Evolutionary conservation across 2,329 filamentous ascomycete genomes (phyloP).

Genomic region (Talaromyces sp.): DNA sequence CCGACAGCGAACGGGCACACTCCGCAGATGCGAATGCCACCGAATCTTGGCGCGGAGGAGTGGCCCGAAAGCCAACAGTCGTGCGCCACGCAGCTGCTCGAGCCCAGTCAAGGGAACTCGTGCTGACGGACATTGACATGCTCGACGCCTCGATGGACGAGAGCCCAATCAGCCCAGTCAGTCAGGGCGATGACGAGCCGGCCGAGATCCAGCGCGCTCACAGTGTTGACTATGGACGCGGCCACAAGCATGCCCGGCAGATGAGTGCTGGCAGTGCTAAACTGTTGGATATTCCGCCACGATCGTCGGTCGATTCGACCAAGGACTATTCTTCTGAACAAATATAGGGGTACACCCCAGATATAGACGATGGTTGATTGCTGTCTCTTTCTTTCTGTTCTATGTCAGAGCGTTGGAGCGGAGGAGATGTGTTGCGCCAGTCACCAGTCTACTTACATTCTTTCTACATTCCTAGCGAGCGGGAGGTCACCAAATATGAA

Average conservation of each 20-base stretch:
- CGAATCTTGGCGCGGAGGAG: constrained; percentile 45
- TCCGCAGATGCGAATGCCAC: constrained; percentile 21
- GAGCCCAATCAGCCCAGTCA: constrained; percentile 5
- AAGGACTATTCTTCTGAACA: background rate
- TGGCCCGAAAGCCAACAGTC: constrained; percentile 57
- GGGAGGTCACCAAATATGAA: background rate
- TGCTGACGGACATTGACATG: constrained; percentile 48
- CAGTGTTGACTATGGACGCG: constrained; percentile 61
- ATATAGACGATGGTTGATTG: background rate
- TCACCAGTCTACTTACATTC: background rate
- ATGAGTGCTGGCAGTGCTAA: constrained; percentile 74
- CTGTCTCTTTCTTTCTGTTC: background rate
- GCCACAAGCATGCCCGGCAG: constrained; percentile 62
- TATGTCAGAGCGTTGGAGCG: background rate
- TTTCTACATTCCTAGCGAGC: background rate
- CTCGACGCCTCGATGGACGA: constrained; percentile 15
- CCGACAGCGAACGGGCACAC: constrained; percentile 25
- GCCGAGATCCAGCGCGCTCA: constrained; percentile 56
- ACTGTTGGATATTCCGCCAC: constrained; percentile 61
- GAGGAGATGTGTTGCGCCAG: background rate
- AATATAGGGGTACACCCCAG: too few species aligned
- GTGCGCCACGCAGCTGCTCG: constrained; percentile 52
- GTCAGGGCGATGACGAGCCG: background rate
- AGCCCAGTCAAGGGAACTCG: constrained; percentile 56
- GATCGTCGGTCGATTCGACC: constrained; percentile 47